Base-by-base conservation (phyloP, 164 flowering plant species). In the Stephania yunnanensis region DNA sequence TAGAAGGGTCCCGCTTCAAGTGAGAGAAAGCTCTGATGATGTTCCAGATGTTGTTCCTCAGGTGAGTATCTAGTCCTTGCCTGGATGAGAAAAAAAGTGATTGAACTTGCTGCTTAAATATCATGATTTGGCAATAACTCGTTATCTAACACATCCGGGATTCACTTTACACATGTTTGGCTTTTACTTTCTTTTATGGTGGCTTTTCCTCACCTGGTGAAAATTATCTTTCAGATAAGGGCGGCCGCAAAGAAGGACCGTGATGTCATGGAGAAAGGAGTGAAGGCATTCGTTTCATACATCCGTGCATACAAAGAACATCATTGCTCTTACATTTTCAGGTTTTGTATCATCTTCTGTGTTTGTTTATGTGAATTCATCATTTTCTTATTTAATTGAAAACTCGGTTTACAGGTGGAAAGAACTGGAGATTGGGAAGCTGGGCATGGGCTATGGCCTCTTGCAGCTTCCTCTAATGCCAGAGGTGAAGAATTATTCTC, bases 261-360 rank as follows among this genome's bases (percentile, higher is more conserved):
- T 46, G 96, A 92, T 88, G 89, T 91, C 64, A 92, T 95, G 99
- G 96, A 93, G 71, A 95, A 93, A 78, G 99, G 99, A 52, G 79
- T 87, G 4, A 90, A 83, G 79, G 96, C 97, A 73, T 92, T 95
- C 82, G 98, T 93, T 53, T 95, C 99, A 10, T 91, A 77, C 72
- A 77, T 95, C 70, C 98, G 99, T 81, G 98, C 98, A 71, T 95
- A 95, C 75, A 95, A 95, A 78, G 98, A 95, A 80, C 99, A 95
- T 75, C 95, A 87, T 68, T 95, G 98, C 86, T 84, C 92, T 63
- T 95, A 80, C 80, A 93, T 95, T 78, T 92, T 95, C 90, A 95
- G 96, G 99, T 93, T 55, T 61, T 25, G 17, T 61, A 36, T 20
- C 22, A n/a, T 1, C 45, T 50, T 19, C 55, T 5, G 10, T 10